Evolutionary conservation across 225 moss, liverwort and hornwort genomes (phyloP).

Genomic region (Marchantia polymorpha): DNA sequence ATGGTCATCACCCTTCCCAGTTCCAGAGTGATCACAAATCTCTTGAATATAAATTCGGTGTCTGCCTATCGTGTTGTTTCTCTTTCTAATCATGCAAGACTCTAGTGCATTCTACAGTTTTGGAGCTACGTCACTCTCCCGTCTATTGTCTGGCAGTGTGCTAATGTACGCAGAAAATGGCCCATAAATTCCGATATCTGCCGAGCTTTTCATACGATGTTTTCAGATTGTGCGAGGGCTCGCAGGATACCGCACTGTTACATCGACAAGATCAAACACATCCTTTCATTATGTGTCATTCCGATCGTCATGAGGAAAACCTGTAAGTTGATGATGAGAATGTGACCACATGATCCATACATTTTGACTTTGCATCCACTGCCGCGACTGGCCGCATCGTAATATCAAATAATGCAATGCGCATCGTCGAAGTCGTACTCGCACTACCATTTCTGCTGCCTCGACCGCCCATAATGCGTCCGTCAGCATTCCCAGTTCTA

Average conservation of each 20-base stretch:
- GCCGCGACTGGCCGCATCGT: background rate
- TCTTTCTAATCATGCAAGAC: slow-evolving; percentile 5
- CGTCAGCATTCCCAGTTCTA: background rate
- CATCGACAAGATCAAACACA: background rate
- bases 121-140: background rate
- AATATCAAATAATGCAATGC: background rate
- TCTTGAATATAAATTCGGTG: background rate
- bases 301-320: background rate
- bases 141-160: background rate
- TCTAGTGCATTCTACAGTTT: background rate
- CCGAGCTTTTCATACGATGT: background rate
- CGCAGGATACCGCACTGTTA: background rate
- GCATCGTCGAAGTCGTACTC: background rate
- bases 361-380: background rate
- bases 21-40: background rate
- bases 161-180: background rate
- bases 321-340: background rate
- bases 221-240: background rate
- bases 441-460: background rate
- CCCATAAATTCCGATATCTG: background rate
- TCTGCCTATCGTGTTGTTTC: background rate
- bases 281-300: background rate
- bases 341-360: background rate
- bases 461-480: background rate
- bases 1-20: background rate